These are phyloP conservation scores for Mucor racemosus DNA, from an alignment of 371 early-diverging fungal genomes.

Conservation along the genomic window DNA sequence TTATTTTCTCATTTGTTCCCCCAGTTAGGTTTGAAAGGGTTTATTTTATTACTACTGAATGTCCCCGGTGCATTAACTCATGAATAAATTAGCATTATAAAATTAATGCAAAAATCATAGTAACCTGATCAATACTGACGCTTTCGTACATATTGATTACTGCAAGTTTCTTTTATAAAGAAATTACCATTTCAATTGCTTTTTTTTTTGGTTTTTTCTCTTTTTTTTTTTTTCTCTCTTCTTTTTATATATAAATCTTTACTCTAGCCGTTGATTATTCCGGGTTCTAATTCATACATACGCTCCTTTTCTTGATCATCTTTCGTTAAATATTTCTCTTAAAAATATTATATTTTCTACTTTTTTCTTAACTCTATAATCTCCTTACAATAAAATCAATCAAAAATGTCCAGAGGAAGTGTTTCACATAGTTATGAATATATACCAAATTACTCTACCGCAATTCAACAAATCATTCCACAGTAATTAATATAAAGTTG, in stretches of 20 bases:
- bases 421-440: slow-evolving; percentile 24
- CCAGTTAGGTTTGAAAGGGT: slow-evolving; percentile 21
- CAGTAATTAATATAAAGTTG: slow-evolving; percentile 16
- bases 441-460: slow-evolving; percentile 19
- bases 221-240: no score
- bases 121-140: neutral
- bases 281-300: slow-evolving; percentile 5
- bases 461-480: slow-evolving; percentile 22
- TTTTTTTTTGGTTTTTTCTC: no score
- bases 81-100: slow-evolving; percentile 12
- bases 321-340: slow-evolving; percentile 10
- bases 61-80: slow-evolving; percentile 19
- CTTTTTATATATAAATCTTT: no score
- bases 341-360: no score
- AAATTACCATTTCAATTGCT: neutral
- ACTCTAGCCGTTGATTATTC: slow-evolving; percentile 15
- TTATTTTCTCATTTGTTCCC: neutral
- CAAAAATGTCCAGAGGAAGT: slow-evolving; percentile 29
- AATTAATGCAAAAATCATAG: slow-evolving; percentile 8
- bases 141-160: slow-evolving; percentile 2
- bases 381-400: no score
- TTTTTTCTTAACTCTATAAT: slow-evolving; percentile 10
- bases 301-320: neutral
- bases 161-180: neutral
- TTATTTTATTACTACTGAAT: neutral